Base-by-base conservation (phyloP, 805 yeast species). In the Nakazawaea laoshanensis region DNA sequence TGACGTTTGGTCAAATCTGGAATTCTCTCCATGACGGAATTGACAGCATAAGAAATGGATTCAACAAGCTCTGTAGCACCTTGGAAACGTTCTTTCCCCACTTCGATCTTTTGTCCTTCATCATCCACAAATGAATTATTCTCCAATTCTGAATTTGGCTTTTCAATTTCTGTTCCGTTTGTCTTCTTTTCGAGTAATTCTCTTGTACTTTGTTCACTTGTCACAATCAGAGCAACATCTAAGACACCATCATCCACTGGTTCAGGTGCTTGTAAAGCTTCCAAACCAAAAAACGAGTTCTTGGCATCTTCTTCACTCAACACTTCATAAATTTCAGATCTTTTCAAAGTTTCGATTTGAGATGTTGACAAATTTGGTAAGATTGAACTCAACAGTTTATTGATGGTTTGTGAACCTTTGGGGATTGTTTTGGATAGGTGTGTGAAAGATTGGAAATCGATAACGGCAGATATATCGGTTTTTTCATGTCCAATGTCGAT, bases 81-180 rank as follows among this genome's bases (percentile, higher is more conserved):
- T 50, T 72, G 78, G 55, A 89, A 89, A 46, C 97, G 67, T 59
- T 87, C 95, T 39, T 77, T 82, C 3, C 97, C 97, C n/a, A 89
- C 74, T 6, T 61, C 61, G n/a, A 82, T 50, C 35, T 59, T 59
- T 30, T 67, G 60, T 4, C 84, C 81, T n/a, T 47, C 47, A 4
- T 55, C 47, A 54, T 83, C 94, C 19, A 62, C 50, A 49, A 88
- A 89, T 5, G 65, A 52, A 53, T 87, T 88, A n/a, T 60, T 67
- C 45, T 82, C 89, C 38, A 78, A 53, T 48, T 85, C 89, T 24
- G 70, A 63, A 56, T 89, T 88, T 21, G 70, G 63, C 40, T 50
- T 38, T 32, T 58, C 41, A 17, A 42, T 41, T 4, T 36, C 37
- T 13, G 35, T 40, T 4, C 25, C 39, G 19, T 43, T 42, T 2